Conservation (phyloP, 352 stramenopile species). For the Pythium apleroticum region DNA sequence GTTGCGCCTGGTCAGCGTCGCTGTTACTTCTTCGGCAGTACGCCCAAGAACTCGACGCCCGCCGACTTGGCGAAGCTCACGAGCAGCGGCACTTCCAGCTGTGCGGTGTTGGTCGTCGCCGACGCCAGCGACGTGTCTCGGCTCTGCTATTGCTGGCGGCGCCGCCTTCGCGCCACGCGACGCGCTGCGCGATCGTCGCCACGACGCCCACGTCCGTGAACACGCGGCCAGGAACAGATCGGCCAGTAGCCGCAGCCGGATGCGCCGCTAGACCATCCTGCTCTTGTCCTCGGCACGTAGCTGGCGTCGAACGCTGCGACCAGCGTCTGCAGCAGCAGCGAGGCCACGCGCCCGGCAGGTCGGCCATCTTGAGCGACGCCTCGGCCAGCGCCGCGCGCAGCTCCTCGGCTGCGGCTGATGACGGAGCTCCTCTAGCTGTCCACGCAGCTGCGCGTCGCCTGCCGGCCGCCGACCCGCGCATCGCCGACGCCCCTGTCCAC, state of each 20-base stretch:
- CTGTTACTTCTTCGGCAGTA: slow-evolving; percentile 55
- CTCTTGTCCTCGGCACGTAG: slow-evolving; percentile 67
- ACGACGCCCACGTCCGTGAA: slow-evolving; percentile 72
- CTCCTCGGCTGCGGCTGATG: slow-evolving; percentile 25
- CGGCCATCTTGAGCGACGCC: slow-evolving; percentile 77
- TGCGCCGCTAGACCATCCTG: slow-evolving; percentile 70
- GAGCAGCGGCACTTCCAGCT: slow-evolving; percentile 92
- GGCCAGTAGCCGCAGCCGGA: slow-evolving; percentile 76
- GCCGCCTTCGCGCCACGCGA: slow-evolving; percentile 48
- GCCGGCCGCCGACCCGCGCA: not conserved
- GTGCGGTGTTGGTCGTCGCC: slow-evolving; percentile 29
- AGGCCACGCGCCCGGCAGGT: slow-evolving; percentile 82
- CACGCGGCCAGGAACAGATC: slow-evolving; percentile 83
- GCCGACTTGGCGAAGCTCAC: slow-evolving; percentile 94
- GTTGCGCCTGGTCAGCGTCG: slow-evolving; percentile 65
- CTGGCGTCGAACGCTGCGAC: slow-evolving; percentile 53
- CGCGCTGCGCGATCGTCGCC: slow-evolving; percentile 79
- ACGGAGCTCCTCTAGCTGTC: slow-evolving; percentile 51
- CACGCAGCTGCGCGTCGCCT: slow-evolving; percentile 22
- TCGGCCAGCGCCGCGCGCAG: slow-evolving; percentile 85
- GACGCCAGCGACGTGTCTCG: slow-evolving; percentile 38
- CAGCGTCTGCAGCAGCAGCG: slow-evolving; percentile 61
- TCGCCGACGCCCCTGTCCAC: not conserved
- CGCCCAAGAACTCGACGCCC: slow-evolving; percentile 87
- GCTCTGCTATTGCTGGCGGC: slow-evolving; percentile 31